Conservation (phyloP, 2,329 filamentous ascomycete genomes). For the Neophaeococcomyces mojaviensis region DNA sequence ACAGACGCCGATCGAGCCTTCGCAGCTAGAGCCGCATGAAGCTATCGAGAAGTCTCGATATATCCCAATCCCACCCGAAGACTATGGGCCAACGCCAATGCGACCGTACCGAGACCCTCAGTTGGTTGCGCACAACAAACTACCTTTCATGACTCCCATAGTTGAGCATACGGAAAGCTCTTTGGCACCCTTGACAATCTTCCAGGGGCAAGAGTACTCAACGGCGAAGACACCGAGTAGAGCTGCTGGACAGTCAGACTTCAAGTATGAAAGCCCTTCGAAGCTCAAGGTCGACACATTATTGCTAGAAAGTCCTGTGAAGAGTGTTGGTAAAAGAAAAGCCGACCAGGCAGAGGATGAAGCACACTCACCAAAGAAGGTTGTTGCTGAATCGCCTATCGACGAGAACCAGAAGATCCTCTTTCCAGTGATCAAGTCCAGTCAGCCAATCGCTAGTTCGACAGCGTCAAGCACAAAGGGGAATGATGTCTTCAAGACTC, state of each 20-base stretch:
- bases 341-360: conserved; percentile 7
- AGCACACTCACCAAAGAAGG: conserved; percentile 8
- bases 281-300: conserved; percentile 38
- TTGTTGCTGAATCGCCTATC: conserved; percentile 1
- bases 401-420: conserved; percentile 7
- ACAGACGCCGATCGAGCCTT: conserved; percentile 28
- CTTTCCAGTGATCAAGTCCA: conserved; percentile 4
- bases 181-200: conserved; percentile 57
- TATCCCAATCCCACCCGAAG: conserved; percentile 73
- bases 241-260: conserved; percentile 27
- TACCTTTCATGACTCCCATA: conserved; percentile 98
- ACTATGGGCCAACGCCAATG: conserved; percentile 67
- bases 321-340: conserved; percentile 14
- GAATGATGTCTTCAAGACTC: conserved; percentile 14
- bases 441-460: neutral
- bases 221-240: conserved; percentile 72
- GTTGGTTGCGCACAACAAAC: conserved; percentile 75
- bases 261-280: conserved; percentile 20
- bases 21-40: conserved; percentile 38
- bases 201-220: conserved; percentile 51
- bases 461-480: conserved; percentile 6
- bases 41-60: conserved; percentile 53
- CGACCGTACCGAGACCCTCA: conserved; percentile 73
- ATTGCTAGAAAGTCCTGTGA: conserved; percentile 58
- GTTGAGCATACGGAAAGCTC: conserved; percentile 92